Evolutionary conservation across 345 rosid species (phyloP), one percentile per base, ranked within the genome.

Genomic region (Mangifera indica): DNA sequence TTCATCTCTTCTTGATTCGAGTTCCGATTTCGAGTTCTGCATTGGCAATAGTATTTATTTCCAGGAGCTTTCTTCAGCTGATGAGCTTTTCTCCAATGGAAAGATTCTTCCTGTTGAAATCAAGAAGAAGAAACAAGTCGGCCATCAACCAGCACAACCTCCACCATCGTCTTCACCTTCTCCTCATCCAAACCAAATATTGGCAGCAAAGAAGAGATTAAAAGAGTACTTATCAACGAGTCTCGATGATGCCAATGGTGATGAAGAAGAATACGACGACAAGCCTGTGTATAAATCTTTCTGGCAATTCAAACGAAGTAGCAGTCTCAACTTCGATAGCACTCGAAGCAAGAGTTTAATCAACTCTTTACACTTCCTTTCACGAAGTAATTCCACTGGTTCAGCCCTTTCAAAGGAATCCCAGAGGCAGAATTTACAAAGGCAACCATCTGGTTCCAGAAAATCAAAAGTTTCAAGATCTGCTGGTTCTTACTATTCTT

Each of bases 351-450:
- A 79, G 69, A 77, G 90, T 25, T 76, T 91, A 29, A 87, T 93
- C 67, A 83, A 88, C 15, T 86, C 96, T 2, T 67, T 91, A 13
- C 87, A 85, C 52, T 89, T 93, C 73, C 90, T 91, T 32, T 79
- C 97, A 18, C 76, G 98, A 53, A 93, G 97, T 77, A 83, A 91
- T 73, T 93, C 98, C 40, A 93, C 98, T n/a, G 95, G 97, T 57
- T 91, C 95, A 8, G 83, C 85, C 48, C 54, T 37, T 0, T 45
- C 78, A 29, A 88, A 90, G 76, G 84, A 86, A 72, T 70, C 73
- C 10, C 84, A 79, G 32, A 78, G 80, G 53, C 90, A 78, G 55
- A 72, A 69, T 71, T 76, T 87, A 74, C 86, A 77, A 57, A 88
- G 87, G 77, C 88, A 82, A 37, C 78, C 77, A 12, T 86, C 97